These are phyloP conservation scores for Dioscorea alata DNA, from an alignment of 106 monocot genomes.

Conservation along the genomic window DNA sequence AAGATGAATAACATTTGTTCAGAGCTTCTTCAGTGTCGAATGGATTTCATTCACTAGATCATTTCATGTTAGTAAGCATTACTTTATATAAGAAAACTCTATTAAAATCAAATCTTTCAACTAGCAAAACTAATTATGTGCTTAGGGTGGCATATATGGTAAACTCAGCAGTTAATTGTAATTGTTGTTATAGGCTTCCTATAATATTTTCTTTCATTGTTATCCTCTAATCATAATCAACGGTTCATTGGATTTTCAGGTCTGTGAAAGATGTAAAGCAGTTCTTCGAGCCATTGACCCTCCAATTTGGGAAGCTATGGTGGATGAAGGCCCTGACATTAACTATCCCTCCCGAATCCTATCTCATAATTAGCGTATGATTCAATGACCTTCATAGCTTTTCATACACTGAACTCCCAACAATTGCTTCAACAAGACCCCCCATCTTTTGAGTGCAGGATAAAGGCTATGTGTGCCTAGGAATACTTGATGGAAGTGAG, in stretches of 20 bases:
- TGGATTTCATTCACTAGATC: no score
- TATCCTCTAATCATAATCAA: no score
- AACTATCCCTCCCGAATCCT: slow-evolving; percentile 69
- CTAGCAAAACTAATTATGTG: no score
- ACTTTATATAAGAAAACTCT: no score
- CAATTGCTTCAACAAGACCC: background rate
- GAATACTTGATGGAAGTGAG: slow-evolving; percentile 69
- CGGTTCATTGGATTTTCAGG: slow-evolving; percentile 20
- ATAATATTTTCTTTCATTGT: no score
- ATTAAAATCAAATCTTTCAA: no score
- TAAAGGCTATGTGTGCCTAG: slow-evolving; percentile 74
- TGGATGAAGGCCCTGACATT: slow-evolving; percentile 41
- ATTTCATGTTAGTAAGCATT: no score
- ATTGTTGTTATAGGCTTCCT: no score
- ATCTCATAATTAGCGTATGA: slow-evolving; percentile 70
- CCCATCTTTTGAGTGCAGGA: slow-evolving; percentile 33
- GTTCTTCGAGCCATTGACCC: slow-evolving; percentile 65
- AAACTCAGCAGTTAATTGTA: no score
- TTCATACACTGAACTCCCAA: background rate
- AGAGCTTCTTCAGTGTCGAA: no score
- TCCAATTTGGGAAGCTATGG: slow-evolving; percentile 69
- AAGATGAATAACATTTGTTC: no score
- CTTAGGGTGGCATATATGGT: no score
- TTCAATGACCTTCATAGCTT: background rate
- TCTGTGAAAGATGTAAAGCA: slow-evolving; percentile 63